Evolutionary conservation across 495 filamentous ascomycete species (phyloP).

Genomic region (Daldinia loculata): DNA sequence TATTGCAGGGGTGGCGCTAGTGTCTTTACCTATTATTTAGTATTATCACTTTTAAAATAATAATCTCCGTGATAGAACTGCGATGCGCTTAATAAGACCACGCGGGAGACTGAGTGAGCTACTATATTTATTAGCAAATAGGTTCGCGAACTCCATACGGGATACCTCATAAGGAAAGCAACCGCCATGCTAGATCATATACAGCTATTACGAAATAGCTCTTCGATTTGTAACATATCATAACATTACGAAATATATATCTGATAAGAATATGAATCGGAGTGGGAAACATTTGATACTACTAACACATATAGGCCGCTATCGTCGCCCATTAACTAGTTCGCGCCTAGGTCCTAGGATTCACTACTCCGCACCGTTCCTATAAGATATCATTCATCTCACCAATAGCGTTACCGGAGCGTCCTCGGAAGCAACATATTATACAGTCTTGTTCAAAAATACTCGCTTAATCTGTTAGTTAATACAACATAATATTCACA

Average conservation of each 20-base stretch:
- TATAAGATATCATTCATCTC: constrained; percentile 4
- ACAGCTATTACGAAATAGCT: not conserved
- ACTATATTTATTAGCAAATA: not conserved
- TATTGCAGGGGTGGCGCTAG: not conserved
- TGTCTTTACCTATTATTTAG: too few relatives aligned
- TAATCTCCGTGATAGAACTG: too few relatives aligned
- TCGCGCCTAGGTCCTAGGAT: not conserved
- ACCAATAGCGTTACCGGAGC: not conserved
- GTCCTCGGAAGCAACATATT: not conserved
- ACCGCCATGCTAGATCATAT: not conserved
- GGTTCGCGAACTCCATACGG: not conserved
- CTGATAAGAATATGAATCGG: constrained; percentile 5
- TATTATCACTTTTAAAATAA: too few relatives aligned
- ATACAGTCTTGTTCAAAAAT: not conserved
- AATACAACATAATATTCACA: not conserved
- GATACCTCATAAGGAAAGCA: not conserved
- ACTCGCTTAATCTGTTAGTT: not conserved
- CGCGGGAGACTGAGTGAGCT: not conserved
- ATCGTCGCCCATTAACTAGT: constrained; percentile 15
- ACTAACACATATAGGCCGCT: constrained; percentile 5
- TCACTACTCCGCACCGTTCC: constrained; percentile 19
- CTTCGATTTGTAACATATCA: not conserved
- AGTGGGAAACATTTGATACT: not conserved
- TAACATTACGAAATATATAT: not conserved
- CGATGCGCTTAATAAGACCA: constrained; percentile 21